These are phyloP conservation scores for Ustilago shanxiensis DNA, from an alignment of 1,284 basidiomycete species.

Conservation along the genomic window DNA sequence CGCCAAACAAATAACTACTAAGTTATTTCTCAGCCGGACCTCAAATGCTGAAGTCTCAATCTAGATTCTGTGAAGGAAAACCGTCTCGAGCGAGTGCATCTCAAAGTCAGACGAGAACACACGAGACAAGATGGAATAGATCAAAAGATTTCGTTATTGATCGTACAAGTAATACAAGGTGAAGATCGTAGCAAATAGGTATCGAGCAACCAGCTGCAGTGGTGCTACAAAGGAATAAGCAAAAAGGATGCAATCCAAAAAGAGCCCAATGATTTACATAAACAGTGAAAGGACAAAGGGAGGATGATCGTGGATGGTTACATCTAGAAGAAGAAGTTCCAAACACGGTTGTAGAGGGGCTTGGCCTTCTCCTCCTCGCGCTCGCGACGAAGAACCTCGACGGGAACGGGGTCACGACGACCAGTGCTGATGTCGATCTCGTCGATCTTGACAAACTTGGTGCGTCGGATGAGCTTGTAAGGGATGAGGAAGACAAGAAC, in stretches of 20 bases:
- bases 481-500: slow-evolving; percentile 43
- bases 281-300: slow-evolving; percentile 1
- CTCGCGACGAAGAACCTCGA: slow-evolving; percentile 64
- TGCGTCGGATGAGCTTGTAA: slow-evolving; percentile 56
- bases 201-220: slow-evolving; percentile 9
- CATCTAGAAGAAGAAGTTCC: slow-evolving; percentile 58
- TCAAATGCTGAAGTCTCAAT: no score
- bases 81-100: no score
- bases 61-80: no score
- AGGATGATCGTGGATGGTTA: not conserved
- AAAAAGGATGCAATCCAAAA: slow-evolving; percentile 8
- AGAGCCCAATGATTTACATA: slow-evolving; percentile 8
- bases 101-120: not conserved
- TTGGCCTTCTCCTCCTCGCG: slow-evolving; percentile 56
- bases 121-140: not conserved
- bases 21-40: no score
- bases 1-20: no score
- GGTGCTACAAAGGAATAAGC: slow-evolving; percentile 1
- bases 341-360: slow-evolving; percentile 57
- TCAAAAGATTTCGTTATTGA: slow-evolving; percentile 6
- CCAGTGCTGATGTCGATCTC: slow-evolving; percentile 68
- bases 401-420: slow-evolving; percentile 57
- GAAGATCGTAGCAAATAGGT: slow-evolving; percentile 11
- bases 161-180: slow-evolving; percentile 4
- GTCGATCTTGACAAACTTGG: slow-evolving; percentile 47